These are phyloP conservation scores for Neoscytalidium dimidiatum DNA, from an alignment of 2,329 filamentous ascomycete species.

Conservation along the genomic window DNA sequence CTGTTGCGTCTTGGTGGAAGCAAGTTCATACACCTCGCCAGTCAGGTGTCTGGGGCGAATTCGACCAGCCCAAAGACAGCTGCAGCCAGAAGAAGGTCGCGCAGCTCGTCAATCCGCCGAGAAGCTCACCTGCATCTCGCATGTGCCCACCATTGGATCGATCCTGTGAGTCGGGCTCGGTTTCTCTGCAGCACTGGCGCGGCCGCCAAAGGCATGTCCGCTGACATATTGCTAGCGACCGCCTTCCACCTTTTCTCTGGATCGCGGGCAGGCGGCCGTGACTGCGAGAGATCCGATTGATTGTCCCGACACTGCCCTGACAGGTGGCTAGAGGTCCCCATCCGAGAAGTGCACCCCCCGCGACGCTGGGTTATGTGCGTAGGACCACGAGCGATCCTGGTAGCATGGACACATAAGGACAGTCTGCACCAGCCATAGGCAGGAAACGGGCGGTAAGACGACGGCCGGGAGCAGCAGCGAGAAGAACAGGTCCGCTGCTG, in stretches of 20 bases:
- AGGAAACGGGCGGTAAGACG: not conserved
- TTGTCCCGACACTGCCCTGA: not conserved
- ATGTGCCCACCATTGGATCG: slow-evolving; percentile 10
- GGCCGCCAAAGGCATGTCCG: not conserved
- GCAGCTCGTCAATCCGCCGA: not conserved
- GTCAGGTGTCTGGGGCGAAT: slow-evolving; percentile 12
- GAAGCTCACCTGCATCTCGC: not conserved
- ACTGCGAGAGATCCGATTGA: not conserved
- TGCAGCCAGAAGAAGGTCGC: slow-evolving; percentile 4
- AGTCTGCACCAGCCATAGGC: not conserved
- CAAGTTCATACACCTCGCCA: slow-evolving; percentile 14
- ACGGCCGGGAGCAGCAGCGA: not conserved
- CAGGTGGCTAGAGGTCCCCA: not conserved
- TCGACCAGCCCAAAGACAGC: slow-evolving; percentile 5
- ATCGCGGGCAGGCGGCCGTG: not conserved
- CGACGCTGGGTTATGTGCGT: not conserved
- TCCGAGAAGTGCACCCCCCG: not conserved
- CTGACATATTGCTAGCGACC: not conserved
- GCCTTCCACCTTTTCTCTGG: not conserved
- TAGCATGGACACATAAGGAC: not conserved
- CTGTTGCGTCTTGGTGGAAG: slow-evolving; percentile 7
- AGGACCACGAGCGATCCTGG: not conserved
- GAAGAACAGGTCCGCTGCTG: not conserved
- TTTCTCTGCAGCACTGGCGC: slow-evolving; percentile 9
- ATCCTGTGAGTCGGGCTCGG: not conserved